Conservation (phyloP, 148 eudicot species). For the Beta vulgaris region DNA sequence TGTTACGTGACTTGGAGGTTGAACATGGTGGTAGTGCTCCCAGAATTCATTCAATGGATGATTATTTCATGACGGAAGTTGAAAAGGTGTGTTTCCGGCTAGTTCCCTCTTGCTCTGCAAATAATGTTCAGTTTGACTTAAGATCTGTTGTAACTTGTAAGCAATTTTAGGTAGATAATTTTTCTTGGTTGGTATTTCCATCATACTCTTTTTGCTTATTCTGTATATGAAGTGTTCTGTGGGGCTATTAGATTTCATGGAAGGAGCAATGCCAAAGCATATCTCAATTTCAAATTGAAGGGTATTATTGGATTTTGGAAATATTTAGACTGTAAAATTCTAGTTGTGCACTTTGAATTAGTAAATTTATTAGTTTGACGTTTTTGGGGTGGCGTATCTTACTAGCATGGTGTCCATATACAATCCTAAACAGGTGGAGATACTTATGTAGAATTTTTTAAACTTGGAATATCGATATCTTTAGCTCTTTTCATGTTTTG, state of each 20-base stretch:
- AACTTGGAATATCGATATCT: background rate
- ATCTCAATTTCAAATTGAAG: background rate
- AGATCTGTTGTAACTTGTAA: background rate
- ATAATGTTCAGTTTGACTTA: constrained; percentile 1
- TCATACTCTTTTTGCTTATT: background rate
- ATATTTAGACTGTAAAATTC: background rate
- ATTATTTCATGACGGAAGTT: constrained; percentile 97
- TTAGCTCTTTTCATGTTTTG: background rate
- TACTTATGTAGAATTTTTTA: background rate
- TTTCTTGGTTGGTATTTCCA: background rate
- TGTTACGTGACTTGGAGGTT: constrained; percentile 92
- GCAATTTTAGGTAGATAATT: background rate
- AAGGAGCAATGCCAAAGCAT: background rate
- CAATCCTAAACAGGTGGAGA: background rate
- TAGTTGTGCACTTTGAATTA: background rate
- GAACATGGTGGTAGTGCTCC: constrained; percentile 94
- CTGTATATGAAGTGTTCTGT: background rate
- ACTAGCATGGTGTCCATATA: background rate
- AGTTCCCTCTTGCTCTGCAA: background rate
- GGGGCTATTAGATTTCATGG: background rate
- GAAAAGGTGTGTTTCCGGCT: constrained; percentile 68
- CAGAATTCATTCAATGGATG: constrained; percentile 97
- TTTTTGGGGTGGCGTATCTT: background rate
- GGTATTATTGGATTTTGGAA: background rate
- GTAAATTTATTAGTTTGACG: background rate